A percentile compares a stretch with the other conserved stretches of the same genome.
These are phyloP conservation scores for Hanseniaspora clermontiae DNA, from an alignment of 805 yeast genomes.

Conservation along the genomic window DNA sequence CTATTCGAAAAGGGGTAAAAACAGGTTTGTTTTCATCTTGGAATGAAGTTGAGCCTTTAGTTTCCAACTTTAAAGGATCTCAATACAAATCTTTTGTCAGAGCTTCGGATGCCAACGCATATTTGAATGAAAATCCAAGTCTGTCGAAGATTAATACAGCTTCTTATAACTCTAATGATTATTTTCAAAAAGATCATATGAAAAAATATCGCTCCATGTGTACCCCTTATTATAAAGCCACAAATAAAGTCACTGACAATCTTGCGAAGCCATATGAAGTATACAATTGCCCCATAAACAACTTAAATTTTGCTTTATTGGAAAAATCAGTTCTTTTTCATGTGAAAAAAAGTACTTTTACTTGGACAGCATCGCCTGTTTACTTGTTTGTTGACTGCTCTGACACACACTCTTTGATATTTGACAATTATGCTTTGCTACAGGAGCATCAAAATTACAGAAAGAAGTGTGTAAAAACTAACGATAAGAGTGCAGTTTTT, in stretches of 20 bases:
- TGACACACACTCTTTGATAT: not conserved
- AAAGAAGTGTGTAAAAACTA: conserved; percentile 29
- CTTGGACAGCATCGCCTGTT: not conserved
- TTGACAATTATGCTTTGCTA: not conserved
- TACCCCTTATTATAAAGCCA: not conserved
- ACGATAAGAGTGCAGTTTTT: conserved; percentile 32
- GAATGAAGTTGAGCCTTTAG: conserved; percentile 43
- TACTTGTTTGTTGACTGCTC: not conserved
- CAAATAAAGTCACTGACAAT: not conserved
- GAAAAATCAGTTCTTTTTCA: not conserved
- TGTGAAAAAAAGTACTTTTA: not conserved
- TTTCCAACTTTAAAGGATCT: conserved; percentile 46
- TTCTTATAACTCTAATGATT: not conserved
- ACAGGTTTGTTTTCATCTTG: conserved; percentile 51
- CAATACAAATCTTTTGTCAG: conserved; percentile 43
- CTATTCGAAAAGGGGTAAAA: conserved; percentile 41
- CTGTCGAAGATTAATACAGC: too few relatives aligned
- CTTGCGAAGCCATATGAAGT: not conserved
- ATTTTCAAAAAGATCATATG: not conserved
- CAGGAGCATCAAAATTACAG: conserved; percentile 16
- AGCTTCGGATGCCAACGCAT: conserved; percentile 37
- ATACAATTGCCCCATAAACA: not conserved
- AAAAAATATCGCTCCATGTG: not conserved
- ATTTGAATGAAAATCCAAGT: conserved; percentile 19
- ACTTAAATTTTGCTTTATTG: not conserved